Conservation (phyloP, 441 rosid species). For the Melastoma candidum region DNA sequence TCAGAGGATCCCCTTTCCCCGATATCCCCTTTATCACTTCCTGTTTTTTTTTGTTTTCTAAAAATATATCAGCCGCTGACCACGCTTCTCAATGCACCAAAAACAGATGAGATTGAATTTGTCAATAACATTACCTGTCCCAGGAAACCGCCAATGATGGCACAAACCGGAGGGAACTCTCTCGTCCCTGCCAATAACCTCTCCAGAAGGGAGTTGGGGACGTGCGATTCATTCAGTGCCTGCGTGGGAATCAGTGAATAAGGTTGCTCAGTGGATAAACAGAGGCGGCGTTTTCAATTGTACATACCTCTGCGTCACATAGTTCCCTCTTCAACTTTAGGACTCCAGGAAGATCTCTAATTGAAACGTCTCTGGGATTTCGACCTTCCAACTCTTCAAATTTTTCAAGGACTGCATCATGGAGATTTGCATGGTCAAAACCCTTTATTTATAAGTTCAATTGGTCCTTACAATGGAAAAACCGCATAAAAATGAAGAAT, state of each 20-base stretch:
- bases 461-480: no score
- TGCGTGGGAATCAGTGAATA: conserved; percentile 18
- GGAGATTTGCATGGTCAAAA: no score
- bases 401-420: conserved; percentile 49
- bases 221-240: conserved; percentile 43
- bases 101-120: no score
- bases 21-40: conserved; percentile 89
- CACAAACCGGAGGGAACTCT: conserved; percentile 86
- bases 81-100: no score
- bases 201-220: conserved; percentile 53
- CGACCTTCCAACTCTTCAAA: conserved; percentile 61
- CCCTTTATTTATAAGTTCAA: background rate
- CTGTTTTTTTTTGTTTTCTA: conserved; percentile 16
- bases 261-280: background rate
- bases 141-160: conserved; percentile 70
- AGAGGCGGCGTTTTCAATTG: background rate
- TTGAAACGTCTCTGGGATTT: conserved; percentile 36
- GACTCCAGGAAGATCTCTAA: conserved; percentile 47
- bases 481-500: background rate
- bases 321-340: conserved; percentile 47
- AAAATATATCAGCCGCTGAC: background rate
- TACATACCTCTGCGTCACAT: conserved; percentile 51
- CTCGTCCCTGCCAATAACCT: conserved; percentile 37
- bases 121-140: conserved; percentile 47
- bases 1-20: conserved; percentile 67